Conservation (phyloP, 2,329 filamentous ascomycete genomes). For the Coleophoma crateriformis region DNA sequence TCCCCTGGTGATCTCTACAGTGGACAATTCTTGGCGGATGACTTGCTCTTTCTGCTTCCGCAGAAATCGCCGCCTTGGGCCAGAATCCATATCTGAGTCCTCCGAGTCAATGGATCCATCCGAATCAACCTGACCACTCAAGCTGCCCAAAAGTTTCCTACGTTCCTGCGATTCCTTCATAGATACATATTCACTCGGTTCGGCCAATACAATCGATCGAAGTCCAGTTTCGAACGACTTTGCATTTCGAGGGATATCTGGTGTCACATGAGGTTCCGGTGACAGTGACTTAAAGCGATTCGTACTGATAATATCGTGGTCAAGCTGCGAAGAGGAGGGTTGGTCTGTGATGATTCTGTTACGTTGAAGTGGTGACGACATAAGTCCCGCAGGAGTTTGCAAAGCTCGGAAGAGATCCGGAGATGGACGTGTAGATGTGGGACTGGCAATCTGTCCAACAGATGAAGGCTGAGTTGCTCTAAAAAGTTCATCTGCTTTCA, state of each 20-base stretch:
- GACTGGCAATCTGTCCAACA: conserved; percentile 13
- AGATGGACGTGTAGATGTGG: conserved; percentile 23
- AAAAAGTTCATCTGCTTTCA: conserved; percentile 23
- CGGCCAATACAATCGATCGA: conserved; percentile 4
- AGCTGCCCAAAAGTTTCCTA: conserved; percentile 4
- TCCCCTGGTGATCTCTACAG: conserved; percentile 4
- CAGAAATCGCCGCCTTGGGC: conserved; percentile 1
- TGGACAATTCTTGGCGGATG: conserved; percentile 11
- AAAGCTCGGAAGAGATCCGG: conserved; percentile 19
- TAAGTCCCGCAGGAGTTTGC: conserved; percentile 10
- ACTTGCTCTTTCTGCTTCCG: conserved; percentile 5
- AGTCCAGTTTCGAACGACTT: conserved; percentile 10
- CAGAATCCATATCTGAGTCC: conserved; percentile 17
- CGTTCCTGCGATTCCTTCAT: conserved; percentile 24
- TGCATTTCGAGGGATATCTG: background rate
- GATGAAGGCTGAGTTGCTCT: conserved; percentile 25
- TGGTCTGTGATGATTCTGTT: conserved; percentile 1
- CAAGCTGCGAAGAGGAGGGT: conserved; percentile 12
- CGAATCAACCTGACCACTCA: background rate
- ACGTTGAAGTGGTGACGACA: conserved; percentile 17
- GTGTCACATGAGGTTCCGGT: conserved; percentile 1
- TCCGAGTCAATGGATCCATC: conserved; percentile 9
- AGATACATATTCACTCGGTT: conserved; percentile 17
- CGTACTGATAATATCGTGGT: conserved; percentile 2
- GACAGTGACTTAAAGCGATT: conserved; percentile 5